Base-by-base conservation (phyloP, 2,329 filamentous ascomycete species). In the Cytospora paraplurivora region DNA sequence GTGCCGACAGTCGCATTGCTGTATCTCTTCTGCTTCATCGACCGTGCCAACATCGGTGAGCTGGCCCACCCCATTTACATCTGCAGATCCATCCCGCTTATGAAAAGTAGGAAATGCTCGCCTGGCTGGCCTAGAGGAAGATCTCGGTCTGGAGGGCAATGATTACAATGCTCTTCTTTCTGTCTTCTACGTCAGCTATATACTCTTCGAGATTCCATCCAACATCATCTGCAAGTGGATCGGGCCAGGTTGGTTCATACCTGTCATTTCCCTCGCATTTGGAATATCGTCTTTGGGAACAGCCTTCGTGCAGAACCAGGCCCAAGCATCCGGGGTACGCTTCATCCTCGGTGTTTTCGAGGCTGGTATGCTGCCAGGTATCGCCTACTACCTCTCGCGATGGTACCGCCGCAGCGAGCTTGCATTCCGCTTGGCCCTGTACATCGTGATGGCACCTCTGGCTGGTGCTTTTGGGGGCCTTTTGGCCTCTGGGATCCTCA, bases 11-110 rank as follows among this genome's bases (percentile, higher is more conserved):
- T 90, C 0, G 76, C 87, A 0, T 63, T 90, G 0, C 76, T 91
- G 4, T 91, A 91, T 69, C 79, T 91, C 0, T 90, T 91, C 70
- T 90, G 88, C 75, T 91, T 90, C 74, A 90, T 91, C 67, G 88
- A 91, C 69, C 81, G 88, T n/a, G 86, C 88, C 32, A 91, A 91
- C 66, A 88, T 92, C 44, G 88, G 88, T 87, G 71, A 70, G 77
- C 15, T 17, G 7, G 6, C 15, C 32, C 44, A 67, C 8, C 52
- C 19, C 12, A 4, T 19, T 7, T 5, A 35, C 7, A 15, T 17
- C 6, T 3, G 1, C 7, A 21, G 11, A 19, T 19, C n/a, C 15
- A 5, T 15, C 11, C 10, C 5, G 11, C n/a, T 56, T n/a, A 37
- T 35, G n/a, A 5, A 4, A 27, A 47, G 33, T 56, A 88, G 86